These are phyloP conservation scores for Cylindrotheca closterium DNA, from an alignment of 108 stramenopile genomes.

Conservation along the genomic window DNA sequence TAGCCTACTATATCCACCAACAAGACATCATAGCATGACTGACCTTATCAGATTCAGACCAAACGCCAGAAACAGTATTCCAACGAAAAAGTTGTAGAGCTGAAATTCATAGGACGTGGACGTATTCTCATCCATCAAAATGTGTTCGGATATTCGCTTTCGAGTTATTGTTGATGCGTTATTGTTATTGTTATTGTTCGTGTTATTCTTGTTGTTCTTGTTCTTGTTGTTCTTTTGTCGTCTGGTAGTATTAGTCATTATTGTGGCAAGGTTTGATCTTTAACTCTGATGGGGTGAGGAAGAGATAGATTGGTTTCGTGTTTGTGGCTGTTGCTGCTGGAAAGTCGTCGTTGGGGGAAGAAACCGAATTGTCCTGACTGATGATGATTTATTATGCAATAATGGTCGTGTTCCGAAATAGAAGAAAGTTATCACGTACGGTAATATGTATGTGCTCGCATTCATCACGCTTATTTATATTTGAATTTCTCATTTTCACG, in stretches of 20 bases:
- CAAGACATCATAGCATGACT: not conserved
- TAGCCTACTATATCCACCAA: too few relatives aligned
- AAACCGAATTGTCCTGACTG: not conserved
- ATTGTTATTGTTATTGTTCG: too few relatives aligned
- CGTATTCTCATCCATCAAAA: too few relatives aligned
- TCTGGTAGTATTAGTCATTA: not conserved
- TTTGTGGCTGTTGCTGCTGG: not conserved
- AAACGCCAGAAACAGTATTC: not conserved
- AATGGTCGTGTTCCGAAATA: too few relatives aligned
- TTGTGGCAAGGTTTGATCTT: too few relatives aligned
- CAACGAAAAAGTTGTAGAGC: not conserved
- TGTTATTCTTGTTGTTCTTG: not conserved
- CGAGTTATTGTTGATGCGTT: too few relatives aligned
- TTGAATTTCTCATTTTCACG: not conserved
- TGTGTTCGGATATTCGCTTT: too few relatives aligned
- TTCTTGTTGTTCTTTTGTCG: not conserved
- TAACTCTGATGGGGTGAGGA: too few relatives aligned
- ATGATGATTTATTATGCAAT: not conserved
- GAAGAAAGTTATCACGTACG: not conserved
- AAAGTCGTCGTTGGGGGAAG: not conserved
- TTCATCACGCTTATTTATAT: not conserved
- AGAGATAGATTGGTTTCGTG: not conserved
- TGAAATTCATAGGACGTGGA: not conserved
- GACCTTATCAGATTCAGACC: not conserved
- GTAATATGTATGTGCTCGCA: not conserved